Conservation (phyloP, 345 rosid genomes). For the Linum lewisii region DNA sequence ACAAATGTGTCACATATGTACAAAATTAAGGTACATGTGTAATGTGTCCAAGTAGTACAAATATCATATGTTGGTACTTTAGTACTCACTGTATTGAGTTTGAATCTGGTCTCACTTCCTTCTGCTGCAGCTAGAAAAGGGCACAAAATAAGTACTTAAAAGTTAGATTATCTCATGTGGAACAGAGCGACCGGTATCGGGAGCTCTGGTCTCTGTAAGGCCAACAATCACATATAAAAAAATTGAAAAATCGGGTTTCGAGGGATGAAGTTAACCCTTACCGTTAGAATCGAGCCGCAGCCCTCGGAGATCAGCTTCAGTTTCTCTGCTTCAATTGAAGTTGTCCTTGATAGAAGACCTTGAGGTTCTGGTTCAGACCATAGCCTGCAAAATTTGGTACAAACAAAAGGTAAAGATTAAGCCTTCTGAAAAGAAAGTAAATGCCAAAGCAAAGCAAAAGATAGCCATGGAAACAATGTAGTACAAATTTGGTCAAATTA, state of each 20-base stretch:
- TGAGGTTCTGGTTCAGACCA: conserved; percentile 61
- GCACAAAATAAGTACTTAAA: not conserved
- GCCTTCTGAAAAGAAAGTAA: not conserved
- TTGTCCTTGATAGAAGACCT: conserved; percentile 44
- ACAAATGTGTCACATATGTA: conserved; percentile 5
- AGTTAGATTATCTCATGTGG: conserved; percentile 23
- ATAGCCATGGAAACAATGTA: not conserved
- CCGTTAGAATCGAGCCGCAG: conserved; percentile 43
- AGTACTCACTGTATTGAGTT: conserved; percentile 69
- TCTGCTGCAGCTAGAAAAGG: conserved; percentile 43
- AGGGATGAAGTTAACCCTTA: conserved; percentile 24
- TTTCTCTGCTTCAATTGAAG: conserved; percentile 61
- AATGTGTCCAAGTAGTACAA: not conserved
- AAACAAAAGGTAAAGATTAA: not conserved
- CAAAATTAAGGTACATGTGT: conserved; percentile 6
- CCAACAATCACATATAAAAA: too few relatives aligned
- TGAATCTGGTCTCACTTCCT: conserved; percentile 56
- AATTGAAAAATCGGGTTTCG: too few relatives aligned
- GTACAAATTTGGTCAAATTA: not conserved
- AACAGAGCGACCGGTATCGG: conserved; percentile 10
- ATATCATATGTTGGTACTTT: not conserved
- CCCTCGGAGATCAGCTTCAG: conserved; percentile 72
- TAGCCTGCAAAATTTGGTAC: conserved; percentile 34
- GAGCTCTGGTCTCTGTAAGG: too few relatives aligned
- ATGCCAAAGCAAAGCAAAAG: not conserved